Evolutionary conservation across 2,329 filamentous ascomycete species (phyloP).

Genomic region (Neofusicoccum parvum): DNA sequence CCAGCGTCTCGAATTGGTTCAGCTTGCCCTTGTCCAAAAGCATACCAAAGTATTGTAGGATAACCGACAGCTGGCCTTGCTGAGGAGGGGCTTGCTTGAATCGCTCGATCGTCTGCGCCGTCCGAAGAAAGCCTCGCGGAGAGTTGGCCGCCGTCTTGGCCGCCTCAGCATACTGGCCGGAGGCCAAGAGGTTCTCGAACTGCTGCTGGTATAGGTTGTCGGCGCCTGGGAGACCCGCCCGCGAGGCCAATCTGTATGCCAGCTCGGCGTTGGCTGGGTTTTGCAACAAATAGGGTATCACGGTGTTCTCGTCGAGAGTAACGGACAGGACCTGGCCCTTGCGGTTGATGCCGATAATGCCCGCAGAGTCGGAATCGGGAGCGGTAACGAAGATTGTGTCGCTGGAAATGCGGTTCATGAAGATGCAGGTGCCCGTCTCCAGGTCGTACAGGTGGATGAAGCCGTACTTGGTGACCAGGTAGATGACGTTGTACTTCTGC

Average conservation of each 20-base stretch:
- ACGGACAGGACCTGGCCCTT: constrained; percentile 97
- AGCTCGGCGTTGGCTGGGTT: constrained; percentile 93
- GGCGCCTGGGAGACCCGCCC: constrained; percentile 89
- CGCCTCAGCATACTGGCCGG: constrained; percentile 81
- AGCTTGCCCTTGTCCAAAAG: constrained; percentile 91
- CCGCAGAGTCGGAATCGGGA: constrained; percentile 77
- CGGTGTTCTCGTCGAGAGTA: constrained; percentile 84
- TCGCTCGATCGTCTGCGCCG: constrained; percentile 90
- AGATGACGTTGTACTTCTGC: constrained; percentile 93
- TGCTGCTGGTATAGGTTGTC: constrained; percentile 91
- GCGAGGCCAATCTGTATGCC: constrained; percentile 93
- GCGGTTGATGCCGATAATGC: constrained; percentile 93
- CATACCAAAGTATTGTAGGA: constrained; percentile 97
- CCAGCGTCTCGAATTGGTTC: constrained; percentile 91
- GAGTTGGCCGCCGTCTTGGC: constrained; percentile 97
- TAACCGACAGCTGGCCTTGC: constrained; percentile 86
- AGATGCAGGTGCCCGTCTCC: constrained; percentile 92
- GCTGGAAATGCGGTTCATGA: constrained; percentile 99
- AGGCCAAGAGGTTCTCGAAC: constrained; percentile 83
- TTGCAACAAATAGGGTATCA: constrained; percentile 93
- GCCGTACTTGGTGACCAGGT: constrained; percentile 97
- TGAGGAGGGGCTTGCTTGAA: constrained; percentile 86
- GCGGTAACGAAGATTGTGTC: constrained; percentile 98
- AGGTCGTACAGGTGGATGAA: constrained; percentile 99
- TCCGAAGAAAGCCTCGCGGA: constrained; percentile 91